Conservation (phyloP, 441 rosid species). For the Syzygium malaccense region DNA sequence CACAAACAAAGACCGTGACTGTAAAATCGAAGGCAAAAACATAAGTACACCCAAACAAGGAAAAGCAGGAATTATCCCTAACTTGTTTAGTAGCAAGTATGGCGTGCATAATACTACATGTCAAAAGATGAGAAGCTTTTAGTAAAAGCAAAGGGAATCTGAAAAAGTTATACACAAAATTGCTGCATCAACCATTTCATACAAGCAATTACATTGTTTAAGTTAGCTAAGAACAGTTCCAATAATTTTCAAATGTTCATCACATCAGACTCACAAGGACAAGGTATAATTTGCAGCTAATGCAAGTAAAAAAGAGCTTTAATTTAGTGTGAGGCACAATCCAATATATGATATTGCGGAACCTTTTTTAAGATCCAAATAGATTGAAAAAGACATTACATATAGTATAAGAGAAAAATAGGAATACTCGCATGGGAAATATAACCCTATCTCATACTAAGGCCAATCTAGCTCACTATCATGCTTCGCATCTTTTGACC, state of each 20-base stretch:
- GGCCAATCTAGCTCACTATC: not conserved
- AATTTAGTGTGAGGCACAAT: not conserved
- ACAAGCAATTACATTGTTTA: not conserved
- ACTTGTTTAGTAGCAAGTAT: not conserved
- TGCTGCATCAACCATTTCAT: not conserved
- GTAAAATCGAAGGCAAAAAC: slow-evolving; percentile 11
- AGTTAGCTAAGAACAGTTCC: not conserved
- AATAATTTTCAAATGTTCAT: not conserved
- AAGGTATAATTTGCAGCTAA: not conserved
- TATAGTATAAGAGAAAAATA: not conserved
- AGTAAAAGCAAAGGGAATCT: not conserved
- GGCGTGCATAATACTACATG: not conserved
- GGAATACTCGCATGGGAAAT: not conserved
- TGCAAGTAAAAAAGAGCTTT: not conserved
- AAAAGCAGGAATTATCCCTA: not conserved
- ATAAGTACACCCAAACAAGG: not conserved
- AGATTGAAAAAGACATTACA: not conserved
- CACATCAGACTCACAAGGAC: not conserved
- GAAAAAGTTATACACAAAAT: not conserved
- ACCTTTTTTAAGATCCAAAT: not conserved
- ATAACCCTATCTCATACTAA: not conserved
- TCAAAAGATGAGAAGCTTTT: not conserved
- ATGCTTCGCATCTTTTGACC: no score
- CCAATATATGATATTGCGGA: not conserved
- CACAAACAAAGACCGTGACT: slow-evolving; percentile 76